A percentile compares a stretch with the other conserved stretches of the same genome.
Conservation (phyloP, 192 early-diverging fungal genomes). For the Entophlyctis luteolus region DNA sequence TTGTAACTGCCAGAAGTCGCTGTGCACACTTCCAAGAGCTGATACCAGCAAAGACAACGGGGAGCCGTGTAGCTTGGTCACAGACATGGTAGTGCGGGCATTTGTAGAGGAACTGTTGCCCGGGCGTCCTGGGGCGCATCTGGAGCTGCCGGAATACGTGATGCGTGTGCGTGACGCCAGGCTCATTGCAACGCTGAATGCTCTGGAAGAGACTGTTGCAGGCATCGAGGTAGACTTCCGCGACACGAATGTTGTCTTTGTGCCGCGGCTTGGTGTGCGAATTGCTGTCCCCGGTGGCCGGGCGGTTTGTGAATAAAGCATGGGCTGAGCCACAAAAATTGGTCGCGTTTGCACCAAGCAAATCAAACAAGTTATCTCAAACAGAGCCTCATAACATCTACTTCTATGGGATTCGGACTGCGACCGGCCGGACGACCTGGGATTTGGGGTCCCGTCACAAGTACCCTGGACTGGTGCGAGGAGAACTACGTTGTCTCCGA, state of each 20-base stretch:
- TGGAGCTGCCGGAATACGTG: conserved; percentile 15
- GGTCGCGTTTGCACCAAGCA: too few species aligned
- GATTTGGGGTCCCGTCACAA: conserved; percentile 22
- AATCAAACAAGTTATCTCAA: not conserved
- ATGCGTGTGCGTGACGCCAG: conserved; percentile 20
- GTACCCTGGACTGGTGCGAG: conserved; percentile 49
- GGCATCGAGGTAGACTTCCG: conserved; percentile 22
- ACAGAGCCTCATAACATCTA: not conserved
- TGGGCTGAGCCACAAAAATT: too few species aligned
- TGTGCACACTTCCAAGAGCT: too few species aligned
- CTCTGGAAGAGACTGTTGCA: conserved; percentile 13
- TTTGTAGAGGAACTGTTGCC: conserved; percentile 18
- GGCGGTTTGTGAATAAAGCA: too few species aligned
- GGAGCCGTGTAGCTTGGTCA: conserved; percentile 20
- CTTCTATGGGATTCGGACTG: conserved; percentile 15
- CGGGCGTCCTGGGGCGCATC: conserved; percentile 17
- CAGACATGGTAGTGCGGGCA: conserved; percentile 14
- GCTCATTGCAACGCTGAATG: conserved; percentile 5
- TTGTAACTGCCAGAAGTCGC: conserved; percentile 17
- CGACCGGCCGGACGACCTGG: not conserved
- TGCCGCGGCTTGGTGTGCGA: conserved; percentile 24
- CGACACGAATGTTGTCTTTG: conserved; percentile 20
- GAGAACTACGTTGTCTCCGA: conserved; percentile 64
- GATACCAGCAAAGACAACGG: too few species aligned
- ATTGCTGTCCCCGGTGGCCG: conserved; percentile 21